A percentile compares a stretch with the other conserved stretches of the same genome.
phyloP scores from a whole-genome alignment of 495 filamentous ascomycete species.

The Penicillium egyptiacum region DNA sequence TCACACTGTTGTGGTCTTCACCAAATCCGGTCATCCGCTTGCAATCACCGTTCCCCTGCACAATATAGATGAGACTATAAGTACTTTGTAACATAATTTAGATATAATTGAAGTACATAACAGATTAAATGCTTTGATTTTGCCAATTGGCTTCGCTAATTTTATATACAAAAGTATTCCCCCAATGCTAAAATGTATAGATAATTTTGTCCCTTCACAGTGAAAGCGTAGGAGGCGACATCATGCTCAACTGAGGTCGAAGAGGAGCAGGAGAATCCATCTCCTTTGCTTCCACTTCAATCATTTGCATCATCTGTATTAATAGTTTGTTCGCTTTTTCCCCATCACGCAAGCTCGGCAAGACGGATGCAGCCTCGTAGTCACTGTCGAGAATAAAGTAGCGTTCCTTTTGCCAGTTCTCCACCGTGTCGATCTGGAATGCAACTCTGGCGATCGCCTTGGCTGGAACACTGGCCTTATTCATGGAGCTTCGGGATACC shows the following conservation, averaged over 20 bases:
- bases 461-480: slow-evolving; percentile 42
- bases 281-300: slow-evolving; percentile 32
- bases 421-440: slow-evolving; percentile 39
- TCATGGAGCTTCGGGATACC: slow-evolving; percentile 43
- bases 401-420: slow-evolving; percentile 36
- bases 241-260: slow-evolving; percentile 12
- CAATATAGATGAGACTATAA: background rate
- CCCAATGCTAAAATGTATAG: slow-evolving; percentile 5
- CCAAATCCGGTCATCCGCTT: slow-evolving; percentile 34
- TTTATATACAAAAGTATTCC: slow-evolving; percentile 4
- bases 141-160: slow-evolving; percentile 1
- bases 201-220: slow-evolving; percentile 1
- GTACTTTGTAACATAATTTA: background rate
- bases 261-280: slow-evolving; percentile 29
- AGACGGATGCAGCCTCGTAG: slow-evolving; percentile 45
- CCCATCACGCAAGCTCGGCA: slow-evolving; percentile 33
- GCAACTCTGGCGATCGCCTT: slow-evolving; percentile 43
- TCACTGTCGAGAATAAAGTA: slow-evolving; percentile 43
- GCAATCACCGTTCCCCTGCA: slow-evolving; percentile 7
- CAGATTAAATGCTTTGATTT: background rate
- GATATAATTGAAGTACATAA: background rate
- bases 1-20: background rate
- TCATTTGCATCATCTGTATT: slow-evolving; percentile 37
- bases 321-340: slow-evolving; percentile 33
- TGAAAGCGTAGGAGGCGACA: slow-evolving; percentile 6